Conservation (phyloP, 257 asterid genomes). For the Nicotiana benthamiana region DNA sequence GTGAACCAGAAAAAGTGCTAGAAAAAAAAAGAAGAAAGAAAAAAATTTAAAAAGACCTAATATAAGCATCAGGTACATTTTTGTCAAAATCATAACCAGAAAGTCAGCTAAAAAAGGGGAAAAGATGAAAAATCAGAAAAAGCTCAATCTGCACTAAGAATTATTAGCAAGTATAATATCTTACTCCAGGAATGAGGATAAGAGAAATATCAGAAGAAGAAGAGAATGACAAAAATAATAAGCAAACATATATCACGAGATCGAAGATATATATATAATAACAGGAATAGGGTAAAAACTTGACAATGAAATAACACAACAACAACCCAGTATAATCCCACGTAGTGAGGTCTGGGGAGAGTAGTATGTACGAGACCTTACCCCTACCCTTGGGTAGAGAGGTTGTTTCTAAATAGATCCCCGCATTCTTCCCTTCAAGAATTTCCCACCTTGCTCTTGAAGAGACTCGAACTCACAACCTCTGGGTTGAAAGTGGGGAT, state of each 20-base stretch:
- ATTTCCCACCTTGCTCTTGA: too few relatives aligned
- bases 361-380: too few relatives aligned
- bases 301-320: neutral
- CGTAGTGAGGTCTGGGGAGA: too few relatives aligned
- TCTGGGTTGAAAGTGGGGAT: too few relatives aligned
- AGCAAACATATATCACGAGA: conserved; percentile 1
- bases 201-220: neutral
- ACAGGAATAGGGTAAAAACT: neutral
- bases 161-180: neutral
- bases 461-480: too few relatives aligned
- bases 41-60: neutral
- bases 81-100: neutral
- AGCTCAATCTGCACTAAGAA: neutral
- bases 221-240: neutral
- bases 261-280: neutral
- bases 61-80: neutral
- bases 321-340: too few relatives aligned
- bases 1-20: neutral
- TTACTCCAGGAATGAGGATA: neutral
- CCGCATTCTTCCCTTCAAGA: too few relatives aligned
- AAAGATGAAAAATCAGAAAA: neutral
- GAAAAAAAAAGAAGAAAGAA: neutral
- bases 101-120: neutral
- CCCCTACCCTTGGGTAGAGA: too few relatives aligned
- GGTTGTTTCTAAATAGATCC: too few relatives aligned